Evolutionary conservation across 208 protist species (phyloP).

Genomic region (Vickermania ingenoplastis): DNA sequence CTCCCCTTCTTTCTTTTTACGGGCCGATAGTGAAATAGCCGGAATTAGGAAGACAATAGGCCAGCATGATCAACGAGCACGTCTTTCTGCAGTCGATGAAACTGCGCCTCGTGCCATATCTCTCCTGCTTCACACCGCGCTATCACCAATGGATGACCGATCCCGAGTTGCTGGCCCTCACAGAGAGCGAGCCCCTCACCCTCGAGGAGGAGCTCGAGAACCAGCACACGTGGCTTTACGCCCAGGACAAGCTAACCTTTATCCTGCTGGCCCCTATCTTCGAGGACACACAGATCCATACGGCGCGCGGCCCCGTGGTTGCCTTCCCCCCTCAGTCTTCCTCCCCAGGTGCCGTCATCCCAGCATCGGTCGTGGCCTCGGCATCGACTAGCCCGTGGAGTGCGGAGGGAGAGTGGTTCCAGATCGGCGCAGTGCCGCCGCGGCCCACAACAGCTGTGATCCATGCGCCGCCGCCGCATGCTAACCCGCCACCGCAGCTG

Average conservation of each 20-base stretch:
- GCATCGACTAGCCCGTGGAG: neutral
- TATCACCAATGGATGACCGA: slow-evolving; percentile 90
- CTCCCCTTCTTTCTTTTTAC: too few relatives aligned
- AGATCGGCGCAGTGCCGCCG: neutral
- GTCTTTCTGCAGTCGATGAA: slow-evolving; percentile 35
- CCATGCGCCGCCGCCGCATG: neutral
- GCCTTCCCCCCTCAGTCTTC: neutral
- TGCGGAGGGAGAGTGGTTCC: neutral
- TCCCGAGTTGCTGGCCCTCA: slow-evolving; percentile 47
- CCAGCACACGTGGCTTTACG: slow-evolving; percentile 70
- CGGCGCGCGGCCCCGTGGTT: too few relatives aligned
- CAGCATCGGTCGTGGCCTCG: neutral
- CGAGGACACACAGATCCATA: too few relatives aligned
- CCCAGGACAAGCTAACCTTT: slow-evolving; percentile 87
- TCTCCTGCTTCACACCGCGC: slow-evolving; percentile 55
- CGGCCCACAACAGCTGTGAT: neutral
- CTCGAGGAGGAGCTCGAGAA: slow-evolving; percentile 83
- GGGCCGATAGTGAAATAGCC: too few relatives aligned
- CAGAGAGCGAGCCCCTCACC: slow-evolving; percentile 78
- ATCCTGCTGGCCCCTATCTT: slow-evolving; percentile 17
- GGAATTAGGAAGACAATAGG: too few relatives aligned
- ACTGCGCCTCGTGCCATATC: slow-evolving; percentile 80
- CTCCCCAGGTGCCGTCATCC: neutral
- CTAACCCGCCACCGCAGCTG: neutral
- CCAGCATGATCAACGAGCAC: slow-evolving; percentile 86